Conservation (phyloP, 2,329 filamentous ascomycete genomes). For the Sarocladiaceae sp. region DNA sequence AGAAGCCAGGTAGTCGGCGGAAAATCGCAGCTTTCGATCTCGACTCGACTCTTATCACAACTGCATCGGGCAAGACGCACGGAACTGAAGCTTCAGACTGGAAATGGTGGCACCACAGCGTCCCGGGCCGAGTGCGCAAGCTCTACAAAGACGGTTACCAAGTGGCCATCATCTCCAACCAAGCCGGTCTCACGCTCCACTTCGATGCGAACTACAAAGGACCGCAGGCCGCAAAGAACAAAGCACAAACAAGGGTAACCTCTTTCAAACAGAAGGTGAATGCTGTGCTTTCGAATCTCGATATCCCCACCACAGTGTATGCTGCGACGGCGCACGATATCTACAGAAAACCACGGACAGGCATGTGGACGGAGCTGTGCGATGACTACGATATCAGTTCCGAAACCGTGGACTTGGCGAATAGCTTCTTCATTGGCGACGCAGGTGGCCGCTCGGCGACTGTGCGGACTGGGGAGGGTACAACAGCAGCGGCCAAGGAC, state of each 20-base stretch:
- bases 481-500: conserved; percentile 33
- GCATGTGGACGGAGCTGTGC: conserved; percentile 74
- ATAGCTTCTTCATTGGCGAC: conserved; percentile 86
- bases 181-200: conserved; percentile 75
- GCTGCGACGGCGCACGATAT: conserved; percentile 79
- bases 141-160: conserved; percentile 69
- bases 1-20: conserved; percentile 26
- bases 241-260: conserved; percentile 56
- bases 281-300: conserved; percentile 64
- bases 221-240: conserved; percentile 46
- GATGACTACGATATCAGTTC: conserved; percentile 56
- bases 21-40: conserved; percentile 72
- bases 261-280: conserved; percentile 82
- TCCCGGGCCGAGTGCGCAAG: conserved; percentile 63
- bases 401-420: conserved; percentile 59
- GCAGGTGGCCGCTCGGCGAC: conserved; percentile 59
- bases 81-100: conserved; percentile 70
- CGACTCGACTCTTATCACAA: conserved; percentile 82
- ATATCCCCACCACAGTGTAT: conserved; percentile 76
- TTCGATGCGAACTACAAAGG: conserved; percentile 62
- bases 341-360: conserved; percentile 80
- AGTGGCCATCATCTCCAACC: conserved; percentile 82
- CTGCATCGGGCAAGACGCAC: conserved; percentile 77
- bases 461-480: conserved; percentile 16
- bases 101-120: conserved; percentile 84